Evolutionary conservation across 768 basidiomycete genomes (phyloP), one percentile per base, ranked within the genome.

Genomic region (Fistulinella prunicolor): DNA sequence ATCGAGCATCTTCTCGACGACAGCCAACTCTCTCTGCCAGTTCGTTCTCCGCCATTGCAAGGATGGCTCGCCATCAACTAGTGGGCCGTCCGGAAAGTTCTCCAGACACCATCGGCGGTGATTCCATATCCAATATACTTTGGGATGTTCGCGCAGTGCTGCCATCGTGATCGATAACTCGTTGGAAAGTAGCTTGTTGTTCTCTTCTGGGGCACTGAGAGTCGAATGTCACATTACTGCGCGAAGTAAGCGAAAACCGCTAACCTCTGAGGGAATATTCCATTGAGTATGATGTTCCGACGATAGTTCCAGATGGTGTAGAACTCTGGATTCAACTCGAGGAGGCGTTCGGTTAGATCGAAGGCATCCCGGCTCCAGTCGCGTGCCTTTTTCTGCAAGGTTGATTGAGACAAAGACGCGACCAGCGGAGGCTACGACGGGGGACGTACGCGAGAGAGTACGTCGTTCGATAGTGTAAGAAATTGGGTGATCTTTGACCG

Each of bases 81-180:
- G 73, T 0, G 91, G 90, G 1, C 84, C 87, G 44, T 77, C 73
- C 0, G 95, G 94, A 10, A 95, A 79, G 45, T 86, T 81, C 64
- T 88, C 86, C 2, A 99, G 79, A 61, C 94, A 94, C 96, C 96
- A 98, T 58, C 85, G 75, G 32, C 96, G 82, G 60, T 99, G 94
- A 63, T 94, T 97, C 96, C 96, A 99, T 57, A 98, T 93, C 86
- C 90, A 93, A 65, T 99, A 99, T 17, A 96, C 85, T 64, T 98
- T 99, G 13, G 96, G 96, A 61, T 94, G 82, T 9, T 78, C 73
- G 59, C 89, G 86, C 37, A 99, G 77, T 6, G 87, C 83, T 4
- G 75, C 70, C 63, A 85, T 89, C 0, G 94, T 97, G 73, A 94
- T 78, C 2, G 77, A 69, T 23, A 99, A 70, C 48, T 99, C 96